Evolutionary conservation across 371 early-diverging fungal genomes (phyloP).

Genomic region (Funneliformis caledonium): DNA sequence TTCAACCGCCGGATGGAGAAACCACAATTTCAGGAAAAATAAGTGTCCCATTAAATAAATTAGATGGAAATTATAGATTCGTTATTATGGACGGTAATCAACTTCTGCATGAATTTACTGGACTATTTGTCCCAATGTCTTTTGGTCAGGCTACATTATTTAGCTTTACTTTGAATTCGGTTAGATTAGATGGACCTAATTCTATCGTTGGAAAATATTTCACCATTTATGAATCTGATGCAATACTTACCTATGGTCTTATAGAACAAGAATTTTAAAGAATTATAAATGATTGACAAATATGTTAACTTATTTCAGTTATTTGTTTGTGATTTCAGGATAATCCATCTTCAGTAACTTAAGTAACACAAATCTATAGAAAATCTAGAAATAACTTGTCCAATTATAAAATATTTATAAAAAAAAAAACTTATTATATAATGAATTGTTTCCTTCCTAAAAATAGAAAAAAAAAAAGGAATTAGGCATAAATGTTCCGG

Average conservation of each 20-base stretch:
- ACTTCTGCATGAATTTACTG: background rate
- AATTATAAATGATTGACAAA: no score
- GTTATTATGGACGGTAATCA: background rate
- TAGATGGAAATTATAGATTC: background rate
- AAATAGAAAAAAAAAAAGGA: background rate
- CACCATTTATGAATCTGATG: background rate
- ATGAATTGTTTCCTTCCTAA: background rate
- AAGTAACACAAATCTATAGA: no score
- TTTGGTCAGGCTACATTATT: background rate
- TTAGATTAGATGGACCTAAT: background rate
- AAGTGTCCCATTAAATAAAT: background rate
- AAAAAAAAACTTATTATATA: no score
- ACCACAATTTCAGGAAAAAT: background rate
- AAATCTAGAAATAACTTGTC: no score
- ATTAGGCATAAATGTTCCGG: background rate
- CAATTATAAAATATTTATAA: no score
- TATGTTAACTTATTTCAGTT: no score
- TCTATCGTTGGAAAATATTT: background rate
- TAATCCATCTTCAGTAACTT: no score
- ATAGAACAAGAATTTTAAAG: background rate
- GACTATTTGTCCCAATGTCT: background rate
- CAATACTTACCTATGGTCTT: background rate
- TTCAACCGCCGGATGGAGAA: background rate
- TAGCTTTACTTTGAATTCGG: background rate
- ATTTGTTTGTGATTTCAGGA: no score